Evolutionary conservation across 495 filamentous ascomycete species (phyloP), one percentile per base, ranked within the genome.

Genomic region (Hypoxylon rickii): DNA sequence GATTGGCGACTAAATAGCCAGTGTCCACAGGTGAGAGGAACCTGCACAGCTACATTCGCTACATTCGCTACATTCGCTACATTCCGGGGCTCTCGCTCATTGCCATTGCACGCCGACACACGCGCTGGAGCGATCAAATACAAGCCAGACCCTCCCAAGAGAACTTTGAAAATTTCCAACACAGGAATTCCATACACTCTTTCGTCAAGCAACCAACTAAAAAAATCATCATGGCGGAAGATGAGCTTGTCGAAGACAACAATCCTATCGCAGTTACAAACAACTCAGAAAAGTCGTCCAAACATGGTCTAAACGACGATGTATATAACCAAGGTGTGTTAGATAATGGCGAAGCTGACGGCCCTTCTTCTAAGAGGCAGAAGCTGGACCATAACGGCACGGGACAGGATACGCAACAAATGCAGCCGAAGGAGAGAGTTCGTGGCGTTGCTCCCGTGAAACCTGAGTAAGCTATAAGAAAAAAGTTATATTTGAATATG

Each of bases 361-460:
- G 61, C 41, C 66, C 66, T n/a, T 60, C 66, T 18, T 52, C 49
- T 29, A 68, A 68, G 63, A 59, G 66, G 44, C 58, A 52, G 42
- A 66, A 68, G 50, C 43, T 65, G 29, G 64, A 59, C 40, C 55
- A 65, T 39, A 33, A 51, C 29, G 43, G 54, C 32, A 38, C 34
- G 69, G 76, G 42, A 3, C 31, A 73, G 60, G 70, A 70, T 41
- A 54, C 41, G 44, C 47, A 53, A 40, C 69, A 55, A 22, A 7
- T 31, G 44, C 61, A 66, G 64, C 64, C 58, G 31, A 61, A 56
- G 55, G 71, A 66, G 61, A 82, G 74, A 70, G 79, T 57, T 48
- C 76, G 83, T 65, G 93, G 92, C 22, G 79, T 93, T 52, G 90
- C 90, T 24, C 82, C 85, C 1, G 86, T 98, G 64, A 96, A 96